phyloP scores from a whole-genome alignment of 768 basidiomycete species.

The Boletus reticuloceps region DNA sequence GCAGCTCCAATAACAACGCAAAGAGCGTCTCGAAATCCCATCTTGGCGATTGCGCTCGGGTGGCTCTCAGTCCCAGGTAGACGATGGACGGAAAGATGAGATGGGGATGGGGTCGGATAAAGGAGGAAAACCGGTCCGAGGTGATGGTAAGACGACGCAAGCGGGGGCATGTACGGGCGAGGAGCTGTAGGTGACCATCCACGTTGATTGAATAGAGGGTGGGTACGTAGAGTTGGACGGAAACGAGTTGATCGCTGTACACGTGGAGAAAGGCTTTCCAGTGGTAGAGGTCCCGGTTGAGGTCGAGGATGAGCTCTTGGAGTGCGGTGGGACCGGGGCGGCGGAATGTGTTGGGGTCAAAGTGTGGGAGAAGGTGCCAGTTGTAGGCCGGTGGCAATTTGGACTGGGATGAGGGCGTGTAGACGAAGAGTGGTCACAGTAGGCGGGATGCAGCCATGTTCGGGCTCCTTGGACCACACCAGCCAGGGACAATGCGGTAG shows the following conservation, averaged over 20 bases:
- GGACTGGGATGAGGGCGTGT: background rate
- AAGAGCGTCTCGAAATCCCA: conserved; percentile 9
- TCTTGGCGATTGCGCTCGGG: background rate
- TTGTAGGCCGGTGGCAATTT: background rate
- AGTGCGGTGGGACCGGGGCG: conserved; percentile 28
- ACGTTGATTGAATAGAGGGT: background rate
- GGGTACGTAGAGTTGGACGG: conserved; percentile 9
- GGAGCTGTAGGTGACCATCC: background rate
- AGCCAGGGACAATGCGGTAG: conserved; percentile 30
- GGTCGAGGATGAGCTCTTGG: conserved; percentile 18
- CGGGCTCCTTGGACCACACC: conserved; percentile 4
- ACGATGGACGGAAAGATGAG: conserved; percentile 13
- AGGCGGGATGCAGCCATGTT: conserved; percentile 1
- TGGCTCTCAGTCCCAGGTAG: conserved; percentile 15
- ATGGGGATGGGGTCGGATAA: background rate
- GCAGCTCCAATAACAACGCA: conserved; percentile 8
- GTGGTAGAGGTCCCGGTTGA: background rate
- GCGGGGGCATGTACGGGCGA: conserved; percentile 13
- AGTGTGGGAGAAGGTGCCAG: background rate
- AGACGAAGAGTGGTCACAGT: conserved; percentile 17
- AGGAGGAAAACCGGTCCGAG: background rate
- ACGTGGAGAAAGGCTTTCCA: conserved; percentile 14
- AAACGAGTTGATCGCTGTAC: conserved; percentile 17
- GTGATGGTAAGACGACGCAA: conserved; percentile 21
- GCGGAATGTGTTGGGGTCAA: background rate